Base-by-base conservation (phyloP, 2,329 filamentous ascomycete genomes). In the Rutstroemia sp. region DNA sequence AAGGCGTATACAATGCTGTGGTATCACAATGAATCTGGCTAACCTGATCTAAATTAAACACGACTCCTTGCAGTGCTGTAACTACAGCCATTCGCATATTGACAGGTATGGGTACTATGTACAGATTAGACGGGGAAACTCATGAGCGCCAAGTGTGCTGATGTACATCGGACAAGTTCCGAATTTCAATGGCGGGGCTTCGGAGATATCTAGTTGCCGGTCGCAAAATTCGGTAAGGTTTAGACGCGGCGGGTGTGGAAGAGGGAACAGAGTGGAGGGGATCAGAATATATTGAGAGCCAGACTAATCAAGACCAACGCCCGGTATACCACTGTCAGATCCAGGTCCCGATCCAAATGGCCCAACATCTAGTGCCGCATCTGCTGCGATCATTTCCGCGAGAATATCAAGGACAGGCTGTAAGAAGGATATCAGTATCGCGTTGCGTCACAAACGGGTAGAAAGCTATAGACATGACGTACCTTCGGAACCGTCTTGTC, bases 401-500 rank as follows among this genome's bases (percentile, higher is more conserved):
- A 99, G 84, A 67, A 97, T 86, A 73, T 99, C 92, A 66, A 99
- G 85, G 67, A 97, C 89, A 61, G 92, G 85, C 88, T 94, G 63
- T 8, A 61, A 59, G 21, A 64, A 61, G 60, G 14, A 47, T 37
- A 41, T 23, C 1, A 19, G 19, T 23, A 34, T 34, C 30, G 9
- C 30, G 30, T 34, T 12, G 30, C 30, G 12, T 10, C 30, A 34
- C 9, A 34, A 34, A 14, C 30, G 10, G 30, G 30, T 34, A 12
- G 30, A 34, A 10, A 34, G 30, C 12, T 34, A 14, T 14, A 34
- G 30, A 10, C 30, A 12, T 34, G 19, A 46, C 16, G 45, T 57
- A 90, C 92, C 88, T 96, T 96, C 66, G 92, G 87, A 47, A 97
- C 92, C 34, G 94, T 97, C 83, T 95, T 96, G 74, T 99, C 94